Conservation (phyloP, 106 monocot species). For the Dioscorea alata region DNA sequence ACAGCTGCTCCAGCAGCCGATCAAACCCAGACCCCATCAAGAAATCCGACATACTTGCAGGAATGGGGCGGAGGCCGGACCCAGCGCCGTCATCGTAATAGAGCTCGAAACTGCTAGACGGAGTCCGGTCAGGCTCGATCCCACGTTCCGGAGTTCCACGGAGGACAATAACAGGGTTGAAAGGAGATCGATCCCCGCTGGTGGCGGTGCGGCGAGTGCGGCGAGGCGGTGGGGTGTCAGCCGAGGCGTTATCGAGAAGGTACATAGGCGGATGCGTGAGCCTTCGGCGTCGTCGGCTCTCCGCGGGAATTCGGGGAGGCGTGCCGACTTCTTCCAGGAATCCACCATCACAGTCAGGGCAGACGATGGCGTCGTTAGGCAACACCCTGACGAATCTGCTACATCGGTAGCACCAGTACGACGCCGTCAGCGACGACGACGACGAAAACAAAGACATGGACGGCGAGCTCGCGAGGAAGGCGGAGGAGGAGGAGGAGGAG, state of each 20-base stretch:
- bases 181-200: slow-evolving; percentile 29
- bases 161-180: slow-evolving; percentile 57
- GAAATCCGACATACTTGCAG: slow-evolving; percentile 3
- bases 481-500: too few relatives aligned
- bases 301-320: slow-evolving; percentile 13
- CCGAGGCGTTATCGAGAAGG: background rate
- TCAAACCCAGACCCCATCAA: slow-evolving; percentile 6
- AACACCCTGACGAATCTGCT: slow-evolving; percentile 41
- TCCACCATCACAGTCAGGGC: slow-evolving; percentile 57
- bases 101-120: slow-evolving; percentile 4
- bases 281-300: background rate
- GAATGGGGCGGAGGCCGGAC: slow-evolving; percentile 7
- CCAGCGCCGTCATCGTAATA: slow-evolving; percentile 7
- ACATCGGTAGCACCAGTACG: slow-evolving; percentile 76
- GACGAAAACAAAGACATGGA: too few relatives aligned
- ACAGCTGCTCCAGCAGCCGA: slow-evolving; percentile 1
- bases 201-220: slow-evolving; percentile 3
- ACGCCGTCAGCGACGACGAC: slow-evolving; percentile 13
- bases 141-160: slow-evolving; percentile 12
- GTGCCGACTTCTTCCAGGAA: slow-evolving; percentile 46
- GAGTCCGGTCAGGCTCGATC: background rate
- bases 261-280: background rate
- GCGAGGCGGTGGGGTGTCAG: slow-evolving; percentile 19
- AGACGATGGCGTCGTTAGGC: slow-evolving; percentile 26
- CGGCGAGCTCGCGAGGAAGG: too few relatives aligned